Evolutionary conservation across 1,139 yeast genomes (phyloP), one percentile per base, ranked within the genome.

Genomic region (Candida sp.): DNA sequence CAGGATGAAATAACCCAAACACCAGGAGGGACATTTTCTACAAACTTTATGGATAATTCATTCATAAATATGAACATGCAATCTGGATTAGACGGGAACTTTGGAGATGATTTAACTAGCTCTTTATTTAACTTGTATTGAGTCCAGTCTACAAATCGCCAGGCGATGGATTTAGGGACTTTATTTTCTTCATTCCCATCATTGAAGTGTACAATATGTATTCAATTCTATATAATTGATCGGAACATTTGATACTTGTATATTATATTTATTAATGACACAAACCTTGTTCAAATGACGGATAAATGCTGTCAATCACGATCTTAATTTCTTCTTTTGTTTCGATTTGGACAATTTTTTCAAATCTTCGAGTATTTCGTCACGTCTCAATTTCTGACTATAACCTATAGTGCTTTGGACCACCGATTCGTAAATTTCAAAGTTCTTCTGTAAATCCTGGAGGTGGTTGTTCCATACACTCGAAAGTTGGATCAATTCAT

Each of bases 401-500:
- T 84, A 82, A 21, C 87, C 91, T 33, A 84, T 82, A 49, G 83
- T 66, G 50, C 81, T 82, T 58, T 84, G 89, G 33, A 84, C 86
- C 49, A 84, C 88, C 4, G 81, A 71, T 55, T 84, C 90, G 55
- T 81, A 83, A 11, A 84, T 79, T 42, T 78, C 80, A 51, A 81
- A 79, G 54, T 83, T 84, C 43, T 70, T 72, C 46, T 67, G 66
- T 11, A 74, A 67, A 29, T 66, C 74, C 40, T 60, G 56, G 43
- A 67, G 61, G 53, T 73, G 71, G 45, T 70, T 60, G 34, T 66
- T 70, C 86, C 85, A 82, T 27, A 73, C 63, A 37, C 77, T 70
- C 37, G 76, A 61, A 35, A 79, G 55, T 38, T 52, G 56, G 8
- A 73, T 55, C 15, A 76, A 59, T 39, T 56, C 54, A 1, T 56